A percentile compares a stretch with the other conserved stretches of the same genome.
Conservation (phyloP, 2,329 filamentous ascomycete genomes). For the Colletotrichum sp. region DNA sequence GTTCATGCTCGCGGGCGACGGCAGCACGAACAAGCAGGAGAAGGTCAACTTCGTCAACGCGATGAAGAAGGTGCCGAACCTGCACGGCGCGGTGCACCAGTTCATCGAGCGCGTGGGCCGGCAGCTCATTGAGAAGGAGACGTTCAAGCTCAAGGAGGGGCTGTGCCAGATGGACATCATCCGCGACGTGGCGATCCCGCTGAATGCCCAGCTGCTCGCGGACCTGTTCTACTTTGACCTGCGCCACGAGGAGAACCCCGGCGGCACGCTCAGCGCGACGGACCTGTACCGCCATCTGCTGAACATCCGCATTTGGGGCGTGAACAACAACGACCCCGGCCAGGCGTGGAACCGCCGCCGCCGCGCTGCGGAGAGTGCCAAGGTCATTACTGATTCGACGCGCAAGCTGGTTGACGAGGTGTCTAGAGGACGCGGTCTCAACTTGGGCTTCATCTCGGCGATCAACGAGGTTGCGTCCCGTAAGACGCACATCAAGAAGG, state of each 20-base stretch:
- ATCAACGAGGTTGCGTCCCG: slow-evolving; percentile 31
- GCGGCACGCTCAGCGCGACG: slow-evolving; percentile 45
- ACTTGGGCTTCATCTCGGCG: slow-evolving; percentile 32
- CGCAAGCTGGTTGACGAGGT: slow-evolving; percentile 44
- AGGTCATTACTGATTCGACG: slow-evolving; percentile 41
- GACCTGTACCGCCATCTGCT: slow-evolving; percentile 48
- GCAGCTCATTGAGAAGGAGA: slow-evolving; percentile 45
- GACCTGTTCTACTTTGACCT: slow-evolving; percentile 65
- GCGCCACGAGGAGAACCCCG: slow-evolving; percentile 57
- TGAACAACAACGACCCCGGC: slow-evolving; percentile 51
- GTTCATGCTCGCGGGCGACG: slow-evolving; percentile 44
- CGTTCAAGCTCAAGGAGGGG: slow-evolving; percentile 38
- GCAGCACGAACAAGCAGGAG: slow-evolving; percentile 29
- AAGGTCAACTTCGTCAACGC: slow-evolving; percentile 34
- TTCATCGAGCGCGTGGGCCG: slow-evolving; percentile 37
- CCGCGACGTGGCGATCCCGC: slow-evolving; percentile 63
- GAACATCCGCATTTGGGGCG: slow-evolving; percentile 49
- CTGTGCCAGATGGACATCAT: slow-evolving; percentile 47
- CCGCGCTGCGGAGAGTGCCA: slow-evolving; percentile 43
- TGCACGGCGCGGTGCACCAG: slow-evolving; percentile 32
- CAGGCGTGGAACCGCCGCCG: slow-evolving; percentile 51
- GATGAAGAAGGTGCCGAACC: slow-evolving; percentile 36
- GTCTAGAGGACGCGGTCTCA: slow-evolving; percentile 31
- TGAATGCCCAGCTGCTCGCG: slow-evolving; percentile 59
- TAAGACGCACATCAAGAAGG: slow-evolving; percentile 33